Evolutionary conservation across 2,329 filamentous ascomycete genomes (phyloP).

Genomic region (Teratosphaeria pseudoeucalypti): DNA sequence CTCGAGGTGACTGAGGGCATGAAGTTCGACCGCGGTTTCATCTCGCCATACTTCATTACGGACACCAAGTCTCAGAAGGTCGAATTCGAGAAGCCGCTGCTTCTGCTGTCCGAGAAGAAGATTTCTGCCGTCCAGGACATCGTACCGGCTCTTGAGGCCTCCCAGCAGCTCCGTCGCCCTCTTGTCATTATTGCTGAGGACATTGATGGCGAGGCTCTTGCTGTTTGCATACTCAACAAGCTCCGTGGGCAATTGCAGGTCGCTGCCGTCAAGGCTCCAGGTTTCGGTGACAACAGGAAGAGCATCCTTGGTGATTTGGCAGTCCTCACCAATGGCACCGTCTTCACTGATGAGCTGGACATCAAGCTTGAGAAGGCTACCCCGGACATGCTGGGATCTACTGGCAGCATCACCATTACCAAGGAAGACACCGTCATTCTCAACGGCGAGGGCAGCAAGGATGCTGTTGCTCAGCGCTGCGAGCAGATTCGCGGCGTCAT

Average conservation of each 20-base stretch:
- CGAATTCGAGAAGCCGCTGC: conserved; percentile 98
- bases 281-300: conserved; percentile 99
- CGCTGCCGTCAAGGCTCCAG: conserved; percentile 94
- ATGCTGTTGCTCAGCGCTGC: conserved; percentile 84
- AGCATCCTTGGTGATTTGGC: conserved; percentile 95
- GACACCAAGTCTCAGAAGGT: conserved; percentile 98
- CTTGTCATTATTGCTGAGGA: conserved; percentile 98
- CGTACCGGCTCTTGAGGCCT: conserved; percentile 93
- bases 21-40: conserved; percentile 98
- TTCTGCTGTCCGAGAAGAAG: conserved; percentile 99
- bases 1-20: conserved; percentile 99
- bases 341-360: conserved; percentile 97
- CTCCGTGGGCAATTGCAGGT: conserved; percentile 98
- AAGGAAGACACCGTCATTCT: conserved; percentile 99
- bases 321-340: conserved; percentile 89
- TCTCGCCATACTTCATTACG: conserved; percentile 99
- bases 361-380: conserved; percentile 99
- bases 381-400: conserved; percentile 88
- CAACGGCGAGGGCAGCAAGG: conserved; percentile 94
- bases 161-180: conserved; percentile 86
- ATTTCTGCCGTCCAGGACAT: conserved; percentile 99
- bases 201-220: conserved; percentile 95
- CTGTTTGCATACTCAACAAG: conserved; percentile 99
- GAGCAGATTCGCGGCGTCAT: conserved; percentile 99
- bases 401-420: conserved; percentile 97